These are phyloP conservation scores for Penicillium parvum DNA, from an alignment of 495 filamentous ascomycete genomes.

Conservation along the genomic window DNA sequence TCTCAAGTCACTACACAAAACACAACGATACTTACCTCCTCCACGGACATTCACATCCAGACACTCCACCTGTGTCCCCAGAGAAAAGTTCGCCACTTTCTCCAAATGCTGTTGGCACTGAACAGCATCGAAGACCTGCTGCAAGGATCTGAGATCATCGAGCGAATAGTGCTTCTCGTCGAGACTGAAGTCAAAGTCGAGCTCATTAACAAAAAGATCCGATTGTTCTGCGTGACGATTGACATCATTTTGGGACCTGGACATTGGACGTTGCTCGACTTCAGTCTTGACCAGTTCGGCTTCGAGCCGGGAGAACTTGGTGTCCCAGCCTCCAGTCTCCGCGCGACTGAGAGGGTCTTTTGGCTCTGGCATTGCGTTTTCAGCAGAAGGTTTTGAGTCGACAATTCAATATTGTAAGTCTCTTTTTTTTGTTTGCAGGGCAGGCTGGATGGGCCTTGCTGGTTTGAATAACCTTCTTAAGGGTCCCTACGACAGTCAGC, in stretches of 20 bases:
- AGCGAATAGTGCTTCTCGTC: conserved; percentile 2
- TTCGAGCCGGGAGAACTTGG: conserved; percentile 7
- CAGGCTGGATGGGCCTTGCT: too few relatives aligned
- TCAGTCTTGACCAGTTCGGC: conserved; percentile 5
- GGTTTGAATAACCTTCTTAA: too few relatives aligned
- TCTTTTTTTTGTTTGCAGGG: too few relatives aligned
- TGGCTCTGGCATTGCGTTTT: neutral
- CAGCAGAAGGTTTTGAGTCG: neutral
- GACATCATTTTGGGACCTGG: conserved; percentile 8
- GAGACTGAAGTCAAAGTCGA: conserved; percentile 9
- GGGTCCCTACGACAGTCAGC: neutral
- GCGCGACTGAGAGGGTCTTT: conserved; percentile 7
- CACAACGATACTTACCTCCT: conserved; percentile 12
- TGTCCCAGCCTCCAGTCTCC: conserved; percentile 8
- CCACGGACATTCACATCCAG: neutral
- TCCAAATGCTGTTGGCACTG: conserved; percentile 7
- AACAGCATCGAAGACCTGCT: conserved; percentile 13
- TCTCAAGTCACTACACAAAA: too few relatives aligned
- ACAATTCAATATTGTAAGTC: too few relatives aligned
- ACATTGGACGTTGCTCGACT: conserved; percentile 10
- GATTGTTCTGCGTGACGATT: conserved; percentile 4
- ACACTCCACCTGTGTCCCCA: conserved; percentile 3
- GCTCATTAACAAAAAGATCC: conserved; percentile 8
- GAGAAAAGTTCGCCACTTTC: conserved; percentile 6
- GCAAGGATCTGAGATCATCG: conserved; percentile 8